Evolutionary conservation across 257 asterid species (phyloP), one percentile per base, ranked within the genome.

Genomic region (Penstemon barbatus): DNA sequence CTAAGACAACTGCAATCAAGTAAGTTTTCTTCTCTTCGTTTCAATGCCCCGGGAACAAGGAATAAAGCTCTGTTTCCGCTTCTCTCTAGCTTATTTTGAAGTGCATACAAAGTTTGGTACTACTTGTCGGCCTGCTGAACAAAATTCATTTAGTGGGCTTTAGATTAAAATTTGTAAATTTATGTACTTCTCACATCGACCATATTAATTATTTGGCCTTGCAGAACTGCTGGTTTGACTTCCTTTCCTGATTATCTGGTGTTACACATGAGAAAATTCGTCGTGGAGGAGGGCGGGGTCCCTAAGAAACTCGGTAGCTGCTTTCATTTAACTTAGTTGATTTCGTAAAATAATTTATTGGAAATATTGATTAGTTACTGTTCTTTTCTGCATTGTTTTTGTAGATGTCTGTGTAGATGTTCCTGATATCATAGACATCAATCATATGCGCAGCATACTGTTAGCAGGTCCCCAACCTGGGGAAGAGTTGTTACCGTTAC

Each of bases 241-340:
- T 92, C 98, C 40, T 92, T 92, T 76, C 97, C 98, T 63, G 96
- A 87, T 83, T 92, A 85, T 80, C 79, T 93, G 86, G 96, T 93
- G 40, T 80, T 93, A 83, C 99, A 93, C 72, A 93, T 93, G 96
- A 88, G 96, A 59, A 93, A 93, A 76, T 93, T 93, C 68, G 92
- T 93, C 57, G 77, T 88, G 81, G 97, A 87, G 81, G 96, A 81
- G 42, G 99, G 99, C 66, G 90, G 97, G 97, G 98, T 89, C 61
- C 97, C 99, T 4, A 94, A 91, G 80, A 90, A 94, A 75, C 92
- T 94, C 66, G 99, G 99, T 89, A 74, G 58, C 68, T 36, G 8
- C 58, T 63, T 51, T 25, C 33, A 37, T 63, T 50, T 8, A 12
- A 68, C 72, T 85, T 25, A 25, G 33, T 25, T 15, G 13, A 68